phyloP scores from a whole-genome alignment of 306 rosid species.

The Urtica urens region DNA sequence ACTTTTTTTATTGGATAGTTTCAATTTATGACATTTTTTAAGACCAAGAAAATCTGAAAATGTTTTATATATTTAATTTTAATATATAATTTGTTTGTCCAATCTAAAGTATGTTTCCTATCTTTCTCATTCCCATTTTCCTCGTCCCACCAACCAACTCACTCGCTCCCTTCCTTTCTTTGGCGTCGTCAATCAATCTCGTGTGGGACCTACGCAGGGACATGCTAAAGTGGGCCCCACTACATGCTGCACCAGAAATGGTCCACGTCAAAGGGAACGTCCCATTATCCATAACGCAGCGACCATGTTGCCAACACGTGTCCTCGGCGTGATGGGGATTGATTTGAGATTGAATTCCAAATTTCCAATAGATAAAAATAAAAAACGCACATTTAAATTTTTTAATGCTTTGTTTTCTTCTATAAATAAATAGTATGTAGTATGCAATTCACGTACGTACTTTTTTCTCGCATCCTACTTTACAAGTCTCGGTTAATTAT shows the following conservation, averaged over 20 bases:
- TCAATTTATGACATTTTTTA: too few relatives aligned
- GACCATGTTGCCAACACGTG: slow-evolving; percentile 4
- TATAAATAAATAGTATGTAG: too few relatives aligned
- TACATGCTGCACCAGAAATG: neutral
- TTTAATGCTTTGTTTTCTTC: too few relatives aligned
- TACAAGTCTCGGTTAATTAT: too few relatives aligned
- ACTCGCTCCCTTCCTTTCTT: neutral
- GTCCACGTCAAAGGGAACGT: slow-evolving; percentile 7
- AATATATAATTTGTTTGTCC: neutral
- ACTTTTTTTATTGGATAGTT: neutral
- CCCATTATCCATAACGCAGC: neutral
- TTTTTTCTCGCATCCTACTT: too few relatives aligned
- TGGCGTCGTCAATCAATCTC: neutral
- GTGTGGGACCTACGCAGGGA: slow-evolving; percentile 5
- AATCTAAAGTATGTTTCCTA: neutral
- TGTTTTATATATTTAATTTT: neutral
- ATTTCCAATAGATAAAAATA: too few relatives aligned
- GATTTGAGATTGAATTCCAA: too few relatives aligned
- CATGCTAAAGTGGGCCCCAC: neutral
- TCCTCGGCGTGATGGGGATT: slow-evolving; percentile 16
- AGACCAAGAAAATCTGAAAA: too few relatives aligned
- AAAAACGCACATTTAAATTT: too few relatives aligned
- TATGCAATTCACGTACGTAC: too few relatives aligned
- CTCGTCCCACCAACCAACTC: slow-evolving; percentile 18
- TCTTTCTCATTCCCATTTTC: slow-evolving; percentile 26